A percentile compares a stretch with the other conserved stretches of the same genome.
Conservation (phyloP, 805 yeast species). For the Starmera dryadoides region DNA sequence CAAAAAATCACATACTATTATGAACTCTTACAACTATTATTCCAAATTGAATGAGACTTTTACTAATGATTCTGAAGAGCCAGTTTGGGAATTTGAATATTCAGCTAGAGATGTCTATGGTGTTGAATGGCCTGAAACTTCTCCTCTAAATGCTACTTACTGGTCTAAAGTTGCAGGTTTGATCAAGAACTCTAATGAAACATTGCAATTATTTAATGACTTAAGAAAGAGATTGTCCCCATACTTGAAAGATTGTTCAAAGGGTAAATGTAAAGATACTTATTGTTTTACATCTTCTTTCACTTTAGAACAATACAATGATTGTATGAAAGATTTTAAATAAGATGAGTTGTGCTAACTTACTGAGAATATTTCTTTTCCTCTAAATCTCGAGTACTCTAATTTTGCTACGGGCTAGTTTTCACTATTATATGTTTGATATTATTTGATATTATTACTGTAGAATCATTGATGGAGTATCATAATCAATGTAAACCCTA, state of each 20-base stretch:
- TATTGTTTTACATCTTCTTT: slow-evolving; percentile 36
- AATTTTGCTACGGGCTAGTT: too few relatives aligned
- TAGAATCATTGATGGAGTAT: too few relatives aligned
- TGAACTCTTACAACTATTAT: slow-evolving; percentile 54
- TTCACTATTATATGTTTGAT: too few relatives aligned
- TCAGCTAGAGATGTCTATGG: slow-evolving; percentile 55
- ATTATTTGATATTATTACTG: too few relatives aligned
- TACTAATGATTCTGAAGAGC: slow-evolving; percentile 44
- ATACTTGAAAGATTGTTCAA: slow-evolving; percentile 39
- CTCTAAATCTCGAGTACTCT: too few relatives aligned
- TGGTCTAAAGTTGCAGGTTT: slow-evolving; percentile 51
- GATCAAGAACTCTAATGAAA: slow-evolving; percentile 33
- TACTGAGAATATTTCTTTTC: too few relatives aligned
- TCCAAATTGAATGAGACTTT: slow-evolving; percentile 54
- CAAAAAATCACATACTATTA: slow-evolving; percentile 47
- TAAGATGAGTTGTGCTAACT: too few relatives aligned
- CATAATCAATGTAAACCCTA: too few relatives aligned
- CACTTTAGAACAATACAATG: slow-evolving; percentile 24
- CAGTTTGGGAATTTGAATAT: slow-evolving; percentile 57
- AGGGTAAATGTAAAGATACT: slow-evolving; percentile 26
- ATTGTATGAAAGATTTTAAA: slow-evolving; percentile 11
- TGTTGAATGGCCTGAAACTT: slow-evolving; percentile 45
- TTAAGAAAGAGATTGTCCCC: slow-evolving; percentile 50
- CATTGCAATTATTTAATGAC: slow-evolving; percentile 42
- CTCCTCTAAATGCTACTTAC: slow-evolving; percentile 62